A percentile compares a stretch with the other conserved stretches of the same genome.
These are phyloP conservation scores for Diplosphaera chodatii DNA, from an alignment of 139 green algal species.

Conservation along the genomic window DNA sequence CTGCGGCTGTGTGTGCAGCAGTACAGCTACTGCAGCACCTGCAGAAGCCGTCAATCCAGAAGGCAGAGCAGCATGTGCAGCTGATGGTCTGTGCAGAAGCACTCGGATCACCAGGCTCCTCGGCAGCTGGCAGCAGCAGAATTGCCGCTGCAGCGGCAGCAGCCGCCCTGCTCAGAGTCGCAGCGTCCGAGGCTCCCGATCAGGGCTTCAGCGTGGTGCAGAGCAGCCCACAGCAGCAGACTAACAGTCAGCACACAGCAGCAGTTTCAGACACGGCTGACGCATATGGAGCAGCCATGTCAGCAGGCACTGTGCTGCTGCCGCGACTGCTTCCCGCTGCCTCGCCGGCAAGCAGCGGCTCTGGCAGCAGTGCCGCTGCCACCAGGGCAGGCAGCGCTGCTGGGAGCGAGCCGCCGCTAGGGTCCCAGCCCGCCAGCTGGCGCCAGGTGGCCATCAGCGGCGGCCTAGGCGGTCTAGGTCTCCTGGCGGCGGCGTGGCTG, in stretches of 20 bases:
- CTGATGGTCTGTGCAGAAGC: no score
- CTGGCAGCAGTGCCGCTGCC: not conserved
- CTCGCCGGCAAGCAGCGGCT: not conserved
- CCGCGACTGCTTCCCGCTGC: not conserved
- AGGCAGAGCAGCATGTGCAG: no score
- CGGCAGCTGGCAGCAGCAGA: no score
- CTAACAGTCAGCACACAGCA: not conserved
- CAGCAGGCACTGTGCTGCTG: not conserved
- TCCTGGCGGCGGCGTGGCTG: slow-evolving; percentile 45
- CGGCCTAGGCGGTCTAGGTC: slow-evolving; percentile 45
- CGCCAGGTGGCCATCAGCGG: slow-evolving; percentile 48
- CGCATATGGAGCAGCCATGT: not conserved
- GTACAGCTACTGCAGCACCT: not conserved
- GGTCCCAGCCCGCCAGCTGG: not conserved
- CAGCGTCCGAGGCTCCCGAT: not conserved
- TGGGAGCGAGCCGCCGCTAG: not conserved
- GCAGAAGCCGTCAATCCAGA: not conserved
- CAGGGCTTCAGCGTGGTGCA: not conserved
- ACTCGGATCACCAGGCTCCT: no score
- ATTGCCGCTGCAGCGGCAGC: not conserved
- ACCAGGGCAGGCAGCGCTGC: no score
- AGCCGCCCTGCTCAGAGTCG: not conserved
- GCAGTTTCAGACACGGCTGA: not conserved
- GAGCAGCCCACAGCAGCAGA: not conserved
- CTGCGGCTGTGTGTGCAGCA: not conserved